Evolutionary conservation across 768 basidiomycete species (phyloP), one percentile per base, ranked within the genome.

Genomic region (Phylloporus sp.): DNA sequence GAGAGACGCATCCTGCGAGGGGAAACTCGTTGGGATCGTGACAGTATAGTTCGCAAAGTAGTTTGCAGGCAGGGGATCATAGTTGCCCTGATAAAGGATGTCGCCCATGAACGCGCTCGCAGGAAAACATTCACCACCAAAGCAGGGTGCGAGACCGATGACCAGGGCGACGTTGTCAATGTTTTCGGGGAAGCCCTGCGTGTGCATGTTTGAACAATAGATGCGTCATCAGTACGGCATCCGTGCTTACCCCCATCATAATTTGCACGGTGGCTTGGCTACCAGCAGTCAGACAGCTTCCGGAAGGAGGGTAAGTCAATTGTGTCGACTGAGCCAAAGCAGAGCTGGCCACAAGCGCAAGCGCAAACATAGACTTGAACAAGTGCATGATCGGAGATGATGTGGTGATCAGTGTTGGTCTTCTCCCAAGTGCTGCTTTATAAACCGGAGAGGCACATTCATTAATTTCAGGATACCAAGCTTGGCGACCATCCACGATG

Each of bases 31-130:
- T 2, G 78, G 67, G 10, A 71, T 43, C 4, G 50, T 54, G 10
- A 72, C 61, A 1, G 70, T 65, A 40, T 69, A 73, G 54, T 73
- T 70, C 45, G 65, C 63, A 27, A 59, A 66, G 16, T 62, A 58
- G 3, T 26, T 29, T 8, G 50, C 54, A 6, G 49, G 6, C 7
- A 46, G 18, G 13, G 69, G 69, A 18, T 61, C 58, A 52, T 67
- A 74, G 1, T 60, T 56, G 8, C 73, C 73, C 28, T 70, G 66
- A 46, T 70, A 73, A 5, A 73, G 58, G 49, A 72, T 57, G 24
- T n/a, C 22, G 13, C 72, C 71, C 48, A 73, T 57, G 34, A 29
- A 59, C 1, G 57, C 35, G 36, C 49, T 58, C 10, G 66, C 55
- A 6, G 65, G 53, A 2, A 24, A 59, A 50, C 72, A 72, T 7